A percentile compares a stretch with the other conserved stretches of the same genome.
phyloP scores from a whole-genome alignment of 345 rosid genomes.

The Tarenaya hassleriana region DNA sequence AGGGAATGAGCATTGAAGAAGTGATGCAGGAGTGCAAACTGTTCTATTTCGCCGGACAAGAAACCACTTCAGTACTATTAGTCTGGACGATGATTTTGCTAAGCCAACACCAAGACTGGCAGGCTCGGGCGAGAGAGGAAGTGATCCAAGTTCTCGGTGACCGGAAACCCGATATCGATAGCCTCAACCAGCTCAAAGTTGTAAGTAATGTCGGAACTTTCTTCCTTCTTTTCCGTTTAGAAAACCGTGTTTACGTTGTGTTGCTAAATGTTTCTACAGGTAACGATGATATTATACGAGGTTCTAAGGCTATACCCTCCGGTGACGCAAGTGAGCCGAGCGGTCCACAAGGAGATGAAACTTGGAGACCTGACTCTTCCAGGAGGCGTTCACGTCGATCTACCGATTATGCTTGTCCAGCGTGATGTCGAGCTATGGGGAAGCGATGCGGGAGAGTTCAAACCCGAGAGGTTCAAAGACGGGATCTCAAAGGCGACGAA shows the following conservation, averaged over 20 bases:
- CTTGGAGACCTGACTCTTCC: slow-evolving; percentile 38
- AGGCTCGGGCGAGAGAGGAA: slow-evolving; percentile 63
- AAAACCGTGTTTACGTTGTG: no score
- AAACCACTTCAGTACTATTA: slow-evolving; percentile 58
- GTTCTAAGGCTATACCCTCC: slow-evolving; percentile 33
- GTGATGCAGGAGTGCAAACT: slow-evolving; percentile 69
- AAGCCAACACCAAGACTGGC: slow-evolving; percentile 53
- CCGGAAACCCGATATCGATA: slow-evolving; percentile 28
- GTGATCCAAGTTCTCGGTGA: slow-evolving; percentile 41
- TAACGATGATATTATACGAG: slow-evolving; percentile 31
- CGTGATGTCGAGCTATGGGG: slow-evolving; percentile 50
- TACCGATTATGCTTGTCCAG: slow-evolving; percentile 32
- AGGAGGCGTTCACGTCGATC: slow-evolving; percentile 25
- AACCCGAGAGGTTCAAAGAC: slow-evolving; percentile 42
- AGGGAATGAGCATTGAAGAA: slow-evolving; percentile 37
- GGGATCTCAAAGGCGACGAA: slow-evolving; percentile 49
- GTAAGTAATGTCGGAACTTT: slow-evolving; percentile 18
- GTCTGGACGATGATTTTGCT: slow-evolving; percentile 62
- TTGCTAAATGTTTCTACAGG: background rate
- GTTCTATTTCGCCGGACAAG: slow-evolving; percentile 65
- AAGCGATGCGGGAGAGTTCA: slow-evolving; percentile 48
- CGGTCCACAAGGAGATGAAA: slow-evolving; percentile 32
- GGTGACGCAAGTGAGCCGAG: slow-evolving; percentile 18
- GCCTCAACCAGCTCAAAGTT: slow-evolving; percentile 43
- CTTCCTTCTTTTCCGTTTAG: no score